These are phyloP conservation scores for Clitopilus hobsonii DNA, from an alignment of 768 basidiomycete species.

Conservation along the genomic window DNA sequence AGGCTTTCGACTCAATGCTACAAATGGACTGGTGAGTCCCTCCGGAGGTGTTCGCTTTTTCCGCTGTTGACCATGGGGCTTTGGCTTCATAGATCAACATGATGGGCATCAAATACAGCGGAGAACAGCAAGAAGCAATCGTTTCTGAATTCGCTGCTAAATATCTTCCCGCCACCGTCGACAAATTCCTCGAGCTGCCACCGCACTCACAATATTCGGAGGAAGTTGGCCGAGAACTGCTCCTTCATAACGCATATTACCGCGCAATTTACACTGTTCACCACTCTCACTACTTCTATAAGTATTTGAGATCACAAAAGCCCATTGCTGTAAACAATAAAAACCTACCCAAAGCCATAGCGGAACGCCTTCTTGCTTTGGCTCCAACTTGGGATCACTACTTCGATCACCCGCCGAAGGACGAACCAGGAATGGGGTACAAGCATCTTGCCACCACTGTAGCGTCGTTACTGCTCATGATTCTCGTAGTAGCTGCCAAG, in stretches of 20 bases:
- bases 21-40: not conserved
- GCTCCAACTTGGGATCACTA: conserved; percentile 17
- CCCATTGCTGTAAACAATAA: conserved; percentile 14
- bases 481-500: not conserved
- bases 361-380: conserved; percentile 15
- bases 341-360: conserved; percentile 13
- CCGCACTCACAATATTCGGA: conserved; percentile 5
- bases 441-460: not conserved
- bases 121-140: not conserved
- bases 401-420: not conserved
- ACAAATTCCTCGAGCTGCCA: conserved; percentile 16
- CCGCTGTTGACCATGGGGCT: not conserved
- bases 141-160: not conserved
- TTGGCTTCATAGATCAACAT: not conserved
- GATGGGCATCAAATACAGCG: not conserved
- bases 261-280: conserved; percentile 18
- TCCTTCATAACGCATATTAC: conserved; percentile 19
- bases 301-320: conserved; percentile 18
- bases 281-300: conserved; percentile 19
- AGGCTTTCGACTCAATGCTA: not conserved
- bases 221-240: conserved; percentile 11
- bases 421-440: not conserved
- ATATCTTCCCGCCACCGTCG: conserved; percentile 18
- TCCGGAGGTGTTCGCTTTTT: not conserved
- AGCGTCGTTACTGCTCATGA: not conserved